These are phyloP conservation scores for Pythium aquatile DNA, from an alignment of 352 stramenopile genomes.

Conservation along the genomic window DNA sequence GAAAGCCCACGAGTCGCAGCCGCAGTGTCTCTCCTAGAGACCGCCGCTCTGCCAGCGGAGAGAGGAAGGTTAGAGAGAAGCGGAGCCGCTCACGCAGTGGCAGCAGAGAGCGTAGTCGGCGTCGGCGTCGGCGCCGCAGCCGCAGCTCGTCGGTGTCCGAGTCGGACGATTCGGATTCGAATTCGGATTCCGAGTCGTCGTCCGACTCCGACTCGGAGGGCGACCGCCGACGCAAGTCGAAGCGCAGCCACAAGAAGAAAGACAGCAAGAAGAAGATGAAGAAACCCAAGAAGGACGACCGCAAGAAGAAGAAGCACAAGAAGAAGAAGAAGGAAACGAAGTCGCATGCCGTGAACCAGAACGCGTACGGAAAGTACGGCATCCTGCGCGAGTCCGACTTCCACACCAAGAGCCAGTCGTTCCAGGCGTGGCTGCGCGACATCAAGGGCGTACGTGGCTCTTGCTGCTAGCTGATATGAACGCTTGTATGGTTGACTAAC, in stretches of 20 bases:
- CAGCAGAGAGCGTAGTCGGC: conserved; percentile 24
- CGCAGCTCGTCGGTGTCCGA: conserved; percentile 37
- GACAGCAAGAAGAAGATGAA: conserved; percentile 29
- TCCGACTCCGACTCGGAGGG: conserved; percentile 20
- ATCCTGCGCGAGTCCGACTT: conserved; percentile 93
- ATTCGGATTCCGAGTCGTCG: conserved; percentile 28
- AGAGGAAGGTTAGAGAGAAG: not conserved
- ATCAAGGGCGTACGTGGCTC: conserved; percentile 84
- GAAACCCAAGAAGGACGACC: conserved; percentile 23
- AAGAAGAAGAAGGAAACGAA: conserved; percentile 24
- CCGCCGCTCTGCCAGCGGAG: not conserved
- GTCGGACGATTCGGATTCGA: conserved; percentile 10
- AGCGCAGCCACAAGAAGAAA: conserved; percentile 23
- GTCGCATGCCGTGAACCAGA: conserved; percentile 74
- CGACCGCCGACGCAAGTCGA: conserved; percentile 23
- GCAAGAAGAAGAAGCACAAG: conserved; percentile 26
- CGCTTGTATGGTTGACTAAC: not conserved
- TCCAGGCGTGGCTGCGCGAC: conserved; percentile 94
- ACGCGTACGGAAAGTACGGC: conserved; percentile 96
- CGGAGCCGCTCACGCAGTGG: conserved; percentile 18
- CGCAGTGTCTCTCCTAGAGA: not conserved
- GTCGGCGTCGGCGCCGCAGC: conserved; percentile 24
- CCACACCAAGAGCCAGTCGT: conserved; percentile 88
- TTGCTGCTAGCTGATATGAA: not conserved
- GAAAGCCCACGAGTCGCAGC: not conserved